A percentile compares a stretch with the other conserved stretches of the same genome.
phyloP scores from a whole-genome alignment of 176 grass and related monocot species.

The Carex myosuroides region DNA sequence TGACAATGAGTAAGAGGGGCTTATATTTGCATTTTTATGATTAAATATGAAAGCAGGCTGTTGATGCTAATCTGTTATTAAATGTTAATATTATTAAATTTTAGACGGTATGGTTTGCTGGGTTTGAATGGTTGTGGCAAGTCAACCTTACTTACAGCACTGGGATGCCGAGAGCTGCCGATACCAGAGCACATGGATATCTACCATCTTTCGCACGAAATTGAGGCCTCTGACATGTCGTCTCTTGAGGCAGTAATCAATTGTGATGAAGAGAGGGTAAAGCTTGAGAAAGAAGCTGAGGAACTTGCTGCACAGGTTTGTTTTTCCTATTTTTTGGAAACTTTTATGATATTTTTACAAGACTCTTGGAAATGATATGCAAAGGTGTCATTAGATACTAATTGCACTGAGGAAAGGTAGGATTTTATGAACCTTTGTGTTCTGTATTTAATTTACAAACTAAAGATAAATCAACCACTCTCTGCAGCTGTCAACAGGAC shows the following conservation, averaged over 20 bases:
- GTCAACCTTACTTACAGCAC: constrained; percentile 80
- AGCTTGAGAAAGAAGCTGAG: constrained; percentile 90
- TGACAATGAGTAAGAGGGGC: not conserved
- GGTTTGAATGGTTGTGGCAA: constrained; percentile 97
- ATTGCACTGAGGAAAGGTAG: not conserved
- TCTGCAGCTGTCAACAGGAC: not conserved
- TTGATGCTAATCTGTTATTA: not conserved
- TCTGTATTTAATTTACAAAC: not conserved
- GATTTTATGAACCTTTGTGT: not conserved
- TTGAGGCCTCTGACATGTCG: constrained; percentile 97
- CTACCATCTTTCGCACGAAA: constrained; percentile 70
- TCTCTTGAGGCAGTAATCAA: constrained; percentile 69
- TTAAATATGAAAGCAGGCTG: not conserved
- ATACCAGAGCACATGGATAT: constrained; percentile 99
- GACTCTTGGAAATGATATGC: not conserved
- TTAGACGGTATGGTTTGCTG: constrained; percentile 87
- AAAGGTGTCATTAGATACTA: not conserved
- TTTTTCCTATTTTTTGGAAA: constrained; percentile 10
- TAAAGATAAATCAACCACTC: not conserved
- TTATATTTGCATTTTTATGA: not conserved
- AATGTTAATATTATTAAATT: constrained; percentile 4
- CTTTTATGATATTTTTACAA: not conserved
- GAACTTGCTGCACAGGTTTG: constrained; percentile 52
- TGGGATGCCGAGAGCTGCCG: constrained; percentile 80
- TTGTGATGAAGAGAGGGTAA: constrained; percentile 90